phyloP scores from a whole-genome alignment of 2,329 filamentous ascomycete species.

The Beauveria medogensis region DNA sequence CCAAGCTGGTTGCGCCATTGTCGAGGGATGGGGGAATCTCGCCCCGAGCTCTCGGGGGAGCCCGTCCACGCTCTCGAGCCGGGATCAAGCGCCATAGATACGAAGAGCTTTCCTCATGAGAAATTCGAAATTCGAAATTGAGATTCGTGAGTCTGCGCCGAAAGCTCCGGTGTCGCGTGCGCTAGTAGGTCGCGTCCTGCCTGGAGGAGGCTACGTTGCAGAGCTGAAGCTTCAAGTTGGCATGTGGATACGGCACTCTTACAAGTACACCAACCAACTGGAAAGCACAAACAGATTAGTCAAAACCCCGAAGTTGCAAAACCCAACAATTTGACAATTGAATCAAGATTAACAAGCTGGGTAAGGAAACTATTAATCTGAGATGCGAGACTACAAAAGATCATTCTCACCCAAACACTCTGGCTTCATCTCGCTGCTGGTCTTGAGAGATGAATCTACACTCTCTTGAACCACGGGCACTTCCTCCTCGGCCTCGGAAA shows the following conservation, averaged over 20 bases:
- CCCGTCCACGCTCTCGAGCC: slow-evolving; percentile 47
- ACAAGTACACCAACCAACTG: background rate
- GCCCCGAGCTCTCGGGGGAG: slow-evolving; percentile 79
- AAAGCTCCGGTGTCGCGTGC: background rate
- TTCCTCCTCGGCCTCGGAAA: background rate
- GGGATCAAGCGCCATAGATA: slow-evolving; percentile 57
- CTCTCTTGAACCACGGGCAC: background rate
- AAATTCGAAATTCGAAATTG: background rate
- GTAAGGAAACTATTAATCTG: background rate
- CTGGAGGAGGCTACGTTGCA: slow-evolving; percentile 17
- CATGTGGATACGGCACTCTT: slow-evolving; percentile 4
- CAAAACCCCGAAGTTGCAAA: no score
- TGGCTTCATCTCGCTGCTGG: background rate
- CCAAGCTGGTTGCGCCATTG: slow-evolving; percentile 72
- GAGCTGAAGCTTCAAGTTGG: background rate
- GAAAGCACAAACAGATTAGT: background rate
- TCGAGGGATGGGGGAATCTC: slow-evolving; percentile 64
- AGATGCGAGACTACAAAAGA: background rate
- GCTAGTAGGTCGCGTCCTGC: slow-evolving; percentile 9
- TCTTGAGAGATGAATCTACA: background rate
- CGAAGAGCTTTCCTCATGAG: slow-evolving; percentile 14
- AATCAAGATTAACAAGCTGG: background rate
- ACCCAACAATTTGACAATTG: no score
- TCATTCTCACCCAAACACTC: background rate
- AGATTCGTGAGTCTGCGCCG: slow-evolving; percentile 5